Base-by-base conservation (phyloP, 306 rosid species). In the Phaseolus lunatus region DNA sequence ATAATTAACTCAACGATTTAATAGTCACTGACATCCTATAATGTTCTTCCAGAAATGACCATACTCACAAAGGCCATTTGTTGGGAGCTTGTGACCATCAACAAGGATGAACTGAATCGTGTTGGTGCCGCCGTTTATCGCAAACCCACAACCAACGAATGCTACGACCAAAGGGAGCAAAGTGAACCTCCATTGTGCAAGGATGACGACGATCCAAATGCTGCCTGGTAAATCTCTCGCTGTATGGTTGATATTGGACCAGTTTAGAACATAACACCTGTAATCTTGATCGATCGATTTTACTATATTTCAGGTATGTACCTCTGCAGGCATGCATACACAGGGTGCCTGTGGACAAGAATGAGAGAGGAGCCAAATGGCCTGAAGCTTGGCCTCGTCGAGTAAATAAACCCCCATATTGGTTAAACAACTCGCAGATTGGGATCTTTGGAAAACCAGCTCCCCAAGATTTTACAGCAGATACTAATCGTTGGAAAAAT, bases 401-500 rank as follows among this genome's bases (percentile, higher is more conserved):
- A 15, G 15, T 92, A 64, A 87, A 85, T 52, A 84, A 82, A 41
- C 82, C 96, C 4, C 98, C 98, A 11, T 90, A 88, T 82, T 94
- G 98, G 98, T 70, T 94, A 78, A 92, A 90, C 69, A 84, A 84
- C 86, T 90, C 96, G 37, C 91, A 92, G 49, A 76, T 68, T 77
- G 98, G 98, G 14, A 87, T 94, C 74, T 92, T 92, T 54, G 96
- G 96, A 58, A 94, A 92, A 89, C 94, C 98, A 66, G 89, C 94
- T 44, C 83, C 98, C 15, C 86, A 90, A 77, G 98, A 94, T 86
- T 90, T 94, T 81, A 73, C 64, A 52, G 84, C 86, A 41, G 98
- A 94, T 78, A 82, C 39, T 61, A 89, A 89, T 67, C 98, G 92
- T 62, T 94, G 97, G 97, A 94, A 86, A 80, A 82, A 87, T 15